Base-by-base conservation (phyloP, 2,329 filamentous ascomycete genomes). In the Byssothecium circinans region DNA sequence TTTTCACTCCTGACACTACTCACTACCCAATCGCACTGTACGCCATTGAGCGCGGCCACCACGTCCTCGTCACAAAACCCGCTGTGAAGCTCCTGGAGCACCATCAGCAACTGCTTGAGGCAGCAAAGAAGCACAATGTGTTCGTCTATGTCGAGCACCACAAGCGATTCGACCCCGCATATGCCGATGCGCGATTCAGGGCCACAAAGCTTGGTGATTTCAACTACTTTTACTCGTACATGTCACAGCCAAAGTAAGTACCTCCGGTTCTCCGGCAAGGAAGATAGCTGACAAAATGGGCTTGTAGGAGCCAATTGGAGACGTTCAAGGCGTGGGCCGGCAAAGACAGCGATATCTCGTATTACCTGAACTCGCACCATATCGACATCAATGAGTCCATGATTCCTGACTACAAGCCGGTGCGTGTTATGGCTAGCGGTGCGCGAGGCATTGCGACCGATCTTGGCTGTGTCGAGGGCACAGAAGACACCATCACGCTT, bases 171-270 rank as follows among this genome's bases (percentile, higher is more conserved):
- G 91, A 96, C 70, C 91, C 91, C 2, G 90, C 90, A 18, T 96
- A 96, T 76, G 84, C 89, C 12, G 91, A 96, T 70, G 92, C 92
- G 12, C 83, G 86, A 41, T 86, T 86, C 75, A 85, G 87, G 60
- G 89, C 89, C 12, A 76, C 83, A 65, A 84, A 79, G 43, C 78
- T 96, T 7, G 91, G 91, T 56, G 90, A 96, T 74, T 96, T 96
- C 83, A 96, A 95, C 79, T 96, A 96, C 80, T 96, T 95, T 71
- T 96, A 96, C 81, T 87, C 83, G 61, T 96, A 96, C 81, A 95
- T 96, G 91, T 89, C 85, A 41, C 91, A 96, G 78, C 67, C 67
- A 17, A 70, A 70, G 62, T 65, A 55, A 49, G 53, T 20, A 18
- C 19, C 30, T 45, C 36, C 25, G 36, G 8, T 87, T 52, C 17